phyloP scores from a whole-genome alignment of 257 asterid genomes.

The Nemophila menziesii region DNA sequence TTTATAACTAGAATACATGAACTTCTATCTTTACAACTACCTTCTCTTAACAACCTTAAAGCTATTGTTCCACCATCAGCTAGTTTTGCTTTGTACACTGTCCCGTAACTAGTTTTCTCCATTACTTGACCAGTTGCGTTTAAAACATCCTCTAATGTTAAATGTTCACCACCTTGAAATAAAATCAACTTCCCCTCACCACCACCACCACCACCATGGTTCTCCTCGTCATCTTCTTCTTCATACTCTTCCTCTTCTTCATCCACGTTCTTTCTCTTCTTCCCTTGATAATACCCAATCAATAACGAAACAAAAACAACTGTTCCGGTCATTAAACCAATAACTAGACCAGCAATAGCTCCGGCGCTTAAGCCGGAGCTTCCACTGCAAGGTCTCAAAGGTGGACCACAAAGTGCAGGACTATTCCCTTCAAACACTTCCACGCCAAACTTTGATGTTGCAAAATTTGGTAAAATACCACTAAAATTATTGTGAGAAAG shows the following conservation, averaged over 20 bases:
- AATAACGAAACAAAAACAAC: slow-evolving; percentile 72
- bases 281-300: slow-evolving; percentile 86
- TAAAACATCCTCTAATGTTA: slow-evolving; percentile 78
- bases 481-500: slow-evolving; percentile 85
- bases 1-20: slow-evolving; percentile 60
- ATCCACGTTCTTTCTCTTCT: slow-evolving; percentile 42
- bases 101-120: slow-evolving; percentile 93
- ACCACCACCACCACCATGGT: slow-evolving; percentile 21
- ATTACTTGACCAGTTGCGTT: slow-evolving; percentile 95
- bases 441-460: slow-evolving; percentile 50
- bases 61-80: slow-evolving; percentile 93
- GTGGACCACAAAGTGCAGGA: slow-evolving; percentile 74
- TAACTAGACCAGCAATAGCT: slow-evolving; percentile 84
- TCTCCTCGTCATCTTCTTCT: slow-evolving; percentile 52
- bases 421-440: slow-evolving; percentile 72
- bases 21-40: slow-evolving; percentile 60
- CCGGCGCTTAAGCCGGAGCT: slow-evolving; percentile 73
- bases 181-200: slow-evolving; percentile 80
- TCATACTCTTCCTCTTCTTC: slow-evolving; percentile 67
- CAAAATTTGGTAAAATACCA: slow-evolving; percentile 75
- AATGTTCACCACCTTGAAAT: slow-evolving; percentile 95
- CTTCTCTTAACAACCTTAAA: slow-evolving; percentile 85
- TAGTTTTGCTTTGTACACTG: slow-evolving; percentile 84
- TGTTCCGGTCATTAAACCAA: slow-evolving; percentile 71
- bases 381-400: slow-evolving; percentile 46